Conservation (phyloP, 2,329 filamentous ascomycete genomes). For the Neofusicoccum sp. region DNA sequence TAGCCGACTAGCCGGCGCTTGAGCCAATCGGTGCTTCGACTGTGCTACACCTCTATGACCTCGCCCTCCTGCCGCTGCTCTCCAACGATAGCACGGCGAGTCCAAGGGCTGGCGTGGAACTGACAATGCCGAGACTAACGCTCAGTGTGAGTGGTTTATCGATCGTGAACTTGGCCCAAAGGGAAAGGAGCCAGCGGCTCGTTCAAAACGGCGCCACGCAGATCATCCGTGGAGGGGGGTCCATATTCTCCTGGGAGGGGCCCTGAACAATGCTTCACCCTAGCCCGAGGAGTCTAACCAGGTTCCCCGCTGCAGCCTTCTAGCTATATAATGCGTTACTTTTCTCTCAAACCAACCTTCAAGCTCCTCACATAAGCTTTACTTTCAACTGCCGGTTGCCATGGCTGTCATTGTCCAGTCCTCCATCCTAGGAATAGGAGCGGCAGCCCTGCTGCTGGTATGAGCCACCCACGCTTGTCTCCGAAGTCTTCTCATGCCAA, state of each 20-base stretch:
- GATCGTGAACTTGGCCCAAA: not conserved
- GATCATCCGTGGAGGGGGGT: constrained; percentile 5
- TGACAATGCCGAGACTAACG: not conserved
- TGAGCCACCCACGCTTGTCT: too few relatives aligned
- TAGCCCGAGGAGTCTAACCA: not conserved
- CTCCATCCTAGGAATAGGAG: not conserved
- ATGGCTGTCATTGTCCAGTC: not conserved
- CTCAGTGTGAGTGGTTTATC: not conserved
- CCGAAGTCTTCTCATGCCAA: not conserved
- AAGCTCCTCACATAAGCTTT: not conserved
- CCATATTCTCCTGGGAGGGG: not conserved
- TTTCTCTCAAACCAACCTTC: not conserved
- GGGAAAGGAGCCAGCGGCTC: not conserved
- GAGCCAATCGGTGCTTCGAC: too few relatives aligned
- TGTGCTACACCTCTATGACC: too few relatives aligned
- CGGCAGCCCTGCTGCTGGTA: constrained; percentile 10
- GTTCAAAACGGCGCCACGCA: not conserved
- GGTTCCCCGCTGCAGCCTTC: not conserved
- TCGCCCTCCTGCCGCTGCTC: too few relatives aligned
- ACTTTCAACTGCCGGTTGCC: not conserved
- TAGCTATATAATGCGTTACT: not conserved
- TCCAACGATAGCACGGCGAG: too few relatives aligned
- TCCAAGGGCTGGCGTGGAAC: not conserved
- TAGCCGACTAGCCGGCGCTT: too few relatives aligned
- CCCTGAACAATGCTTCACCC: not conserved